Evolutionary conservation across 2,329 filamentous ascomycete genomes (phyloP).

Genomic region (Zymoseptoria crescenta): DNA sequence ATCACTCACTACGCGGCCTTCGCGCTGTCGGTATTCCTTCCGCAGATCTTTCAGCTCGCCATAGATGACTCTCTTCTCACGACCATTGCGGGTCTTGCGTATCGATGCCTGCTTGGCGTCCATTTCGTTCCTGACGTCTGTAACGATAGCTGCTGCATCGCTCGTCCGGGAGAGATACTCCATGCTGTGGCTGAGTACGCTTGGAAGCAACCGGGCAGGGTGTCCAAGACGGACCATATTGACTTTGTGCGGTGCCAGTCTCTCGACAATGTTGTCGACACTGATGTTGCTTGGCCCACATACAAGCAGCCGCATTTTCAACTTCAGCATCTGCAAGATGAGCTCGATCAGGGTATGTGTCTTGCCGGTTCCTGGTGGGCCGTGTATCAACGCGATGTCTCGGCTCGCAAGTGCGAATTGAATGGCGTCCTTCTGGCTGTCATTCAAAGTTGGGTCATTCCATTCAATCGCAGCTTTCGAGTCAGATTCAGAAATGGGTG

Average conservation of each 20-base stretch:
- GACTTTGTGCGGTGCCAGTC: conserved; percentile 74
- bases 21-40: conserved; percentile 80
- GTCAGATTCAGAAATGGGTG: conserved; percentile 39
- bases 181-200: conserved; percentile 80
- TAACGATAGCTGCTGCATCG: conserved; percentile 80
- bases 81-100: conserved; percentile 73
- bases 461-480: conserved; percentile 42
- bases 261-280: conserved; percentile 96
- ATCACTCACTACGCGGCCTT: conserved; percentile 69
- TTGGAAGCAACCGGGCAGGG: conserved; percentile 80
- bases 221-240: conserved; percentile 87
- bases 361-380: conserved; percentile 92
- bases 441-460: conserved; percentile 50
- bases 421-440: conserved; percentile 56
- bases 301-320: conserved; percentile 70
- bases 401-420: conserved; percentile 74
- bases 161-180: conserved; percentile 87
- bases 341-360: conserved; percentile 94
- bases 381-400: conserved; percentile 86
- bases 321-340: conserved; percentile 78
- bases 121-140: conserved; percentile 86
- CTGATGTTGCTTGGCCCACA: conserved; percentile 95
- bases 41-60: conserved; percentile 74
- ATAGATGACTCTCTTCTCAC: conserved; percentile 75
- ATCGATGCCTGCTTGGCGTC: conserved; percentile 84